Conservation (phyloP, 2,329 filamentous ascomycete genomes). For the Biscogniauxia mediterranea region DNA sequence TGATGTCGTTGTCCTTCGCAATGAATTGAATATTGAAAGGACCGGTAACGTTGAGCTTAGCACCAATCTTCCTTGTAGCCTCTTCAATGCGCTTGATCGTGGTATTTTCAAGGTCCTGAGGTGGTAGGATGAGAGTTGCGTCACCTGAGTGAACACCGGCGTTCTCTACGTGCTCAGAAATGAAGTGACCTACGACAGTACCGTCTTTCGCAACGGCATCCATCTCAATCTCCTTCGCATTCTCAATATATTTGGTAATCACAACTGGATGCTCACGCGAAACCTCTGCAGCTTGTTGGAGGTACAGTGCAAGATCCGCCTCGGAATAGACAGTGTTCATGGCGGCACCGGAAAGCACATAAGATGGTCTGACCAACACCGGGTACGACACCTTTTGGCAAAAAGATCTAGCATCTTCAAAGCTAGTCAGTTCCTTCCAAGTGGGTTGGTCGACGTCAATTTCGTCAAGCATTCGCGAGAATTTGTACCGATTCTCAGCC, state of each 20-base stretch:
- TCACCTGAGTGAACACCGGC: slow-evolving; percentile 98
- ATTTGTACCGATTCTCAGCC: slow-evolving; percentile 97
- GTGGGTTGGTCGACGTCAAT: slow-evolving; percentile 94
- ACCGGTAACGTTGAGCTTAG: slow-evolving; percentile 90
- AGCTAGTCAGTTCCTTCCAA: slow-evolving; percentile 97
- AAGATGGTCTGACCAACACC: slow-evolving; percentile 91
- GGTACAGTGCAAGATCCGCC: slow-evolving; percentile 83
- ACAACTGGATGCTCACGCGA: slow-evolving; percentile 95
- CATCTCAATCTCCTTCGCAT: slow-evolving; percentile 99
- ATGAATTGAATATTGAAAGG: slow-evolving; percentile 99
- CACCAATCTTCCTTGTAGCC: slow-evolving; percentile 91
- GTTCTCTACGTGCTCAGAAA: slow-evolving; percentile 98
- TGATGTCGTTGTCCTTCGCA: slow-evolving; percentile 98
- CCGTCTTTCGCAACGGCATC: slow-evolving; percentile 92
- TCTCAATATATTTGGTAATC: slow-evolving; percentile 99
- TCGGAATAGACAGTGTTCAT: slow-evolving; percentile 99
- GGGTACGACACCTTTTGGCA: slow-evolving; percentile 88
- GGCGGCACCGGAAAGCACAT: slow-evolving; percentile 92
- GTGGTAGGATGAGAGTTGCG: slow-evolving; percentile 90
- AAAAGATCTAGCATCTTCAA: slow-evolving; percentile 84
- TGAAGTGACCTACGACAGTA: slow-evolving; percentile 88
- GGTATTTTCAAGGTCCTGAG: slow-evolving; percentile 85
- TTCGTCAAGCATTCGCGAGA: slow-evolving; percentile 94
- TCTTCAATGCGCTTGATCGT: slow-evolving; percentile 91
- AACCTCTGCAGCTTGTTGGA: slow-evolving; percentile 88